Conservation (phyloP, 768 basidiomycete genomes). For the Boletus vermiculosoides region DNA sequence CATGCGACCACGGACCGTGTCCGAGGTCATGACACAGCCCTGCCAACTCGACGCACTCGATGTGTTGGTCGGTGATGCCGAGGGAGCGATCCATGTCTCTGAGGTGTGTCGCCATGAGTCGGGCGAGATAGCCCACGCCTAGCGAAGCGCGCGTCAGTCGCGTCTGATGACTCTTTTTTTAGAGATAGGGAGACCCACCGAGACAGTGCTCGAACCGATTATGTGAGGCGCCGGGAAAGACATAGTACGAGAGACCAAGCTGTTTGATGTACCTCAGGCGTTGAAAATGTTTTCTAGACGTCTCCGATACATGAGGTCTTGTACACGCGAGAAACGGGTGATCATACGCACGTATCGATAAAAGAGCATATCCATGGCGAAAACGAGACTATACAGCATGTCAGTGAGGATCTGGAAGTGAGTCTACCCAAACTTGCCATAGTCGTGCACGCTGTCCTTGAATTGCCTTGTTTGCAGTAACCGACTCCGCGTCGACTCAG, state of each 20-base stretch:
- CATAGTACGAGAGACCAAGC: constrained; percentile 71
- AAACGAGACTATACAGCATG: constrained; percentile 23
- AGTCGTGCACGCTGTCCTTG: constrained; percentile 44
- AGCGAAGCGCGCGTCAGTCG: background rate
- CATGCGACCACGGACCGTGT: constrained; percentile 84
- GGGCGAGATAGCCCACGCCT: constrained; percentile 78
- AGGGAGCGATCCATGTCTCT: constrained; percentile 58
- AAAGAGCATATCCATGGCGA: constrained; percentile 43
- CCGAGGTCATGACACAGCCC: constrained; percentile 85
- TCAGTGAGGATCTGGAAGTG: background rate
- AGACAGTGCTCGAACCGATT: constrained; percentile 83
- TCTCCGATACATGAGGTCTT: background rate
- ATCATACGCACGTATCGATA: constrained; percentile 61
- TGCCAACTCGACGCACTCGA: constrained; percentile 75
- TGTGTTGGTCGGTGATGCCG: constrained; percentile 65
- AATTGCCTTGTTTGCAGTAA: constrained; percentile 23
- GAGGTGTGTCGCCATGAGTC: constrained; percentile 59
- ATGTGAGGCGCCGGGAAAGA: constrained; percentile 78
- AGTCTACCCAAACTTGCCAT: constrained; percentile 32
- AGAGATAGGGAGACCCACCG: constrained; percentile 42
- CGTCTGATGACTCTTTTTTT: background rate
- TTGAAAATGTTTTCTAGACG: constrained; percentile 67
- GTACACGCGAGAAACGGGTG: background rate
- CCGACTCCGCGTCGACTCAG: background rate
- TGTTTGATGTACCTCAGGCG: constrained; percentile 76